These are phyloP conservation scores for Yarrowia bubula DNA, from an alignment of 805 yeast genomes.

Conservation along the genomic window DNA sequence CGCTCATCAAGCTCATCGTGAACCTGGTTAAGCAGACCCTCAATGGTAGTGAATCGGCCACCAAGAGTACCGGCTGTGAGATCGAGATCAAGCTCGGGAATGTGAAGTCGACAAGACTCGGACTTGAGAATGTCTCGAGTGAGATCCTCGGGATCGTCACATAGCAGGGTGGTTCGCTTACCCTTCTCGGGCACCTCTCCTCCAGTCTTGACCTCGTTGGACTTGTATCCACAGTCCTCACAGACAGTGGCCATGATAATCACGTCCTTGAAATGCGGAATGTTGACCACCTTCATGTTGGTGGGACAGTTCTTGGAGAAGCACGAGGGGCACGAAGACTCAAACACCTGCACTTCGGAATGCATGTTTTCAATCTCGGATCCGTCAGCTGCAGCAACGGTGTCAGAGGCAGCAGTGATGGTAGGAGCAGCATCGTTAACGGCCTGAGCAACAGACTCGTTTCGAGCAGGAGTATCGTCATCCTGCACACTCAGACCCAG, in stretches of 20 bases:
- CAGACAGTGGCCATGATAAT: slow-evolving; percentile 94
- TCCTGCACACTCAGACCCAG: slow-evolving; percentile 73
- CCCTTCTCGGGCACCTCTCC: slow-evolving; percentile 92
- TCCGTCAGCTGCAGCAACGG: slow-evolving; percentile 45
- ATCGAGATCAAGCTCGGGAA: slow-evolving; percentile 89
- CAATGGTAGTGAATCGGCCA: slow-evolving; percentile 95
- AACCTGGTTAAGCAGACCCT: slow-evolving; percentile 87
- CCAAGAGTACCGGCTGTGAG: slow-evolving; percentile 96
- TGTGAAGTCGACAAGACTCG: slow-evolving; percentile 80
- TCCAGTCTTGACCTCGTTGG: slow-evolving; percentile 97
- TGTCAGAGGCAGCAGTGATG: slow-evolving; percentile 36
- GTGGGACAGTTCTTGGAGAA: slow-evolving; percentile 70
- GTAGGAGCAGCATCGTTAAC: slow-evolving; percentile 38
- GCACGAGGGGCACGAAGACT: slow-evolving; percentile 91
- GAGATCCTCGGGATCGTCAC: slow-evolving; percentile 88
- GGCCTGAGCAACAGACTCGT: slow-evolving; percentile 39
- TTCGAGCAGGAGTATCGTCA: slow-evolving; percentile 46
- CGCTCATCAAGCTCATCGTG: slow-evolving; percentile 81
- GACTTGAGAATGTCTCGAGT: slow-evolving; percentile 92
- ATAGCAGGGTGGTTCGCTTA: slow-evolving; percentile 62
- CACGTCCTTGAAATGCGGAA: slow-evolving; percentile 97
- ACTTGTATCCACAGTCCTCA: slow-evolving; percentile 88
- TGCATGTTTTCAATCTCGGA: slow-evolving; percentile 80
- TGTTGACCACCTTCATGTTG: slow-evolving; percentile 93
- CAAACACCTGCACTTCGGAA: slow-evolving; percentile 90